Percentiles rank a stretch among this genome's conserved stretches.
These are phyloP conservation scores for Penicillium sp. DNA, from an alignment of 2,329 filamentous ascomycete species.

Conservation along the genomic window DNA sequence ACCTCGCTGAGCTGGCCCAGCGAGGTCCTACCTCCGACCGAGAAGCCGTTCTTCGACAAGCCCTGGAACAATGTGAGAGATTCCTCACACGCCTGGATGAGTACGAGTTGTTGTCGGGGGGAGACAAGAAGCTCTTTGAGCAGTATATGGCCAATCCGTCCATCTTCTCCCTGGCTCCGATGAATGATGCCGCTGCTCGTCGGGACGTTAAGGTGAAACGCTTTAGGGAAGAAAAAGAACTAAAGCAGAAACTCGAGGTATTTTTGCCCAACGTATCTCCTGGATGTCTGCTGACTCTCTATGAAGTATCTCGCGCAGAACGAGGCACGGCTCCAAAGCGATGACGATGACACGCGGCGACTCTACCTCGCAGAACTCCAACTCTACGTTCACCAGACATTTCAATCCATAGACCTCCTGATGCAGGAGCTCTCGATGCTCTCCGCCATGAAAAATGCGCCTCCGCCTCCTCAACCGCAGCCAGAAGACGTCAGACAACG, in stretches of 20 bases:
- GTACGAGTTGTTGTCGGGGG: conserved; percentile 68
- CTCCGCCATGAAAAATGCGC: conserved; percentile 61
- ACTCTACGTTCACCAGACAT: conserved; percentile 73
- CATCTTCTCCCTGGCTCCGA: conserved; percentile 70
- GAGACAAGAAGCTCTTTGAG: conserved; percentile 68
- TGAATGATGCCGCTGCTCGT: conserved; percentile 64
- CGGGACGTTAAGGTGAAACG: conserved; percentile 82
- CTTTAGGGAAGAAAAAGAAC: conserved; percentile 79
- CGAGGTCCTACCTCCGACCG: conserved; percentile 64
- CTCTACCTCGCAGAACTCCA: conserved; percentile 74
- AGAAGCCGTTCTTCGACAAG: conserved; percentile 59
- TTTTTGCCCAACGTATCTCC: conserved; percentile 18
- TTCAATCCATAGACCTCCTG: conserved; percentile 82
- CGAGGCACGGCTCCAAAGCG: conserved; percentile 62
- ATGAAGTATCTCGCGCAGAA: conserved; percentile 59
- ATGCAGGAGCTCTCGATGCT: conserved; percentile 83
- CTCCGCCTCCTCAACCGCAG: conserved; percentile 37
- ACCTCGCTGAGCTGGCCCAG: conserved; percentile 75
- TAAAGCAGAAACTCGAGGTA: conserved; percentile 79
- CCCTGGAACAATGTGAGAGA: conserved; percentile 70
- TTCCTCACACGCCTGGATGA: conserved; percentile 75
- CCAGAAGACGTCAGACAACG: conserved; percentile 44
- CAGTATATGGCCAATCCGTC: conserved; percentile 69
- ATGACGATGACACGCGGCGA: conserved; percentile 80
- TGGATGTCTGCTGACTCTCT: conserved; percentile 35